Evolutionary conservation across 2,329 filamentous ascomycete species (phyloP), one percentile per base, ranked within the genome.

Genomic region (Neopestalotiopsis sp.): DNA sequence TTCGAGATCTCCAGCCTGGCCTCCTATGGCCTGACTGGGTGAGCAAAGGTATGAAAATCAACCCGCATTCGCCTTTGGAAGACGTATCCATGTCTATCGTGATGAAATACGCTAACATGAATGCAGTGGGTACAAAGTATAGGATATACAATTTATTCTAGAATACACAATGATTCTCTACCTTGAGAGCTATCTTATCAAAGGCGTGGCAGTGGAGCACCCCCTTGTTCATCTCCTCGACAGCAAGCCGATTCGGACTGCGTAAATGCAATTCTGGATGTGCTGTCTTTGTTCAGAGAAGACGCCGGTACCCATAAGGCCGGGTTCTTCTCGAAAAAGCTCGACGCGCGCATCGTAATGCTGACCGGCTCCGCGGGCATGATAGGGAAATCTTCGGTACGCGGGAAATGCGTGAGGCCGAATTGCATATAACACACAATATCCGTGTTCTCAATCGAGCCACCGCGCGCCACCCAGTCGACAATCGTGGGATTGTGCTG

Each of bases 351-450:
- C 40, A 87, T 72, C 74, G 80, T 81, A 2, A 81, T 84, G 81
- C 80, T 82, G 73, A 85, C 79, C 13, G 85, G 84, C 79, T 90
- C 87, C 56, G 82, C 84, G 0, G 87, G 87, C 83, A 85, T 86
- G 13, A 85, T 83, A 4, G 83, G 84, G 83, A 83, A 85, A 69
- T 86, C 83, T 71, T 86, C 83, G 5, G 84, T 80, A 4, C 83
- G 75, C 0, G 83, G 83, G 66, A 85, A 85, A 66, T 86, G 83
- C 14, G 83, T 86, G 60, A 85, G 73, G 3, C 84, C 83, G 71
- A 84, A 85, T 1, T 84, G 82, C 17, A 78, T 80, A 84, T 84
- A 86, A 0, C 86, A 83, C 7, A 86, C 80, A n/a, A 89, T 79
- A 56, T 84, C 82, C 65, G 88, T 82, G 62, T 81, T 80, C 62